These are phyloP conservation scores for Cladosporium velox DNA, from an alignment of 2,329 filamentous ascomycete genomes.

Conservation along the genomic window DNA sequence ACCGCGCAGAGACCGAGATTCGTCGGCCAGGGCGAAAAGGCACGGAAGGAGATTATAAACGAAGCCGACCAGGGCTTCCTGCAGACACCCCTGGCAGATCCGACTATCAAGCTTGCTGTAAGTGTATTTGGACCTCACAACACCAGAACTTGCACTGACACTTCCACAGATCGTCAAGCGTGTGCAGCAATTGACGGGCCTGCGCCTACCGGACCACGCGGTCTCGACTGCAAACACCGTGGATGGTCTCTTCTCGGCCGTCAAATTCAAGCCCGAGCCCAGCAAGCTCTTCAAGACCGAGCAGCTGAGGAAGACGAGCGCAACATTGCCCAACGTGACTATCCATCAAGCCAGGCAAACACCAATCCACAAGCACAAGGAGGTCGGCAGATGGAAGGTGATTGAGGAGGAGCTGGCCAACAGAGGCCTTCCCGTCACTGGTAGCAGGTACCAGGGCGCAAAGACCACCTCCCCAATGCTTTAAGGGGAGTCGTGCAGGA, in stretches of 20 bases:
- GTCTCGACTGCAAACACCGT: slow-evolving; percentile 49
- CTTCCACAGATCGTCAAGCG: slow-evolving; percentile 73
- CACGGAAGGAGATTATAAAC: not conserved
- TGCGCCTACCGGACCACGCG: slow-evolving; percentile 69
- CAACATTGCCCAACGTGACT: slow-evolving; percentile 67
- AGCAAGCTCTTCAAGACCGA: slow-evolving; percentile 65
- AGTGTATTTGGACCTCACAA: slow-evolving; percentile 40
- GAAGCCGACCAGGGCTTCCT: slow-evolving; percentile 54
- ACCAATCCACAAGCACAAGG: slow-evolving; percentile 69
- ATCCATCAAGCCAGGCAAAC: slow-evolving; percentile 67
- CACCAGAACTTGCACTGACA: slow-evolving; percentile 24
- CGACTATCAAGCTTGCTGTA: slow-evolving; percentile 72
- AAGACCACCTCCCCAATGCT: slow-evolving; percentile 14
- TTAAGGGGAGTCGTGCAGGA: not conserved
- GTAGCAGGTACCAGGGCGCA: slow-evolving; percentile 31
- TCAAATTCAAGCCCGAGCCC: slow-evolving; percentile 43
- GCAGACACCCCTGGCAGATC: slow-evolving; percentile 57
- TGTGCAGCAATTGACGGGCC: slow-evolving; percentile 77
- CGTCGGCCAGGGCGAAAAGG: not conserved
- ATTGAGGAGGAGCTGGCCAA: slow-evolving; percentile 70
- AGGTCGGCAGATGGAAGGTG: slow-evolving; percentile 75
- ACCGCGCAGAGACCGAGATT: not conserved
- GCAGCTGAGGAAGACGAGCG: slow-evolving; percentile 48
- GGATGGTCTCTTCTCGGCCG: slow-evolving; percentile 40
- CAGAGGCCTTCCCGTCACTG: slow-evolving; percentile 61